A percentile compares a stretch with the other conserved stretches of the same genome.
Evolutionary conservation across 371 early-diverging fungal species (phyloP).

Genomic region (Mortierella sp.): DNA sequence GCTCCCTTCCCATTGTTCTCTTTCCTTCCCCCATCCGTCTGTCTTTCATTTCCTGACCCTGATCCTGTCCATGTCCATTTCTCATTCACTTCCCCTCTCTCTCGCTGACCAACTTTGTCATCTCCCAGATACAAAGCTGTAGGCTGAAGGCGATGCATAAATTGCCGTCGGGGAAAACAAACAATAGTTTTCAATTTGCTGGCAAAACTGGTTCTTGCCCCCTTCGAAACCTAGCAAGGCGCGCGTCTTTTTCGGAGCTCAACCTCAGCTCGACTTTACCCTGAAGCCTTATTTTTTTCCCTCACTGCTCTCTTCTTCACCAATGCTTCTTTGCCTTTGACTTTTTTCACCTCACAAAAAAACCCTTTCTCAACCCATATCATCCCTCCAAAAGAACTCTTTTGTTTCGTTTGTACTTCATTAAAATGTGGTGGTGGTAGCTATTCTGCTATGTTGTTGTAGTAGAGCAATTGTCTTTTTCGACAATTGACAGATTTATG

Average conservation of each 20-base stretch:
- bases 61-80: no score
- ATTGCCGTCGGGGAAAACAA: neutral
- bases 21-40: neutral
- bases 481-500: constrained; percentile 52
- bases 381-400: neutral
- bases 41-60: no score
- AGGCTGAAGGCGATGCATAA: neutral
- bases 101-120: neutral
- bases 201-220: constrained; percentile 8
- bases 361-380: neutral
- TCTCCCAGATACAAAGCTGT: neutral
- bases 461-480: neutral
- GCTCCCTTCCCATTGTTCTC: neutral
- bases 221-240: neutral
- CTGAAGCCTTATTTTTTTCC: neutral
- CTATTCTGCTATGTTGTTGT: no score
- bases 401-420: neutral
- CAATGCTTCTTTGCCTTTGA: neutral
- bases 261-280: neutral
- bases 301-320: no score
- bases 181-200: neutral
- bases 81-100: neutral
- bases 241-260: neutral
- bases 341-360: neutral
- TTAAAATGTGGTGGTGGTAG: neutral